A percentile compares a stretch with the other conserved stretches of the same genome.
Conservation (phyloP, 352 stramenopile genomes). For the Blastocystis hominis region DNA sequence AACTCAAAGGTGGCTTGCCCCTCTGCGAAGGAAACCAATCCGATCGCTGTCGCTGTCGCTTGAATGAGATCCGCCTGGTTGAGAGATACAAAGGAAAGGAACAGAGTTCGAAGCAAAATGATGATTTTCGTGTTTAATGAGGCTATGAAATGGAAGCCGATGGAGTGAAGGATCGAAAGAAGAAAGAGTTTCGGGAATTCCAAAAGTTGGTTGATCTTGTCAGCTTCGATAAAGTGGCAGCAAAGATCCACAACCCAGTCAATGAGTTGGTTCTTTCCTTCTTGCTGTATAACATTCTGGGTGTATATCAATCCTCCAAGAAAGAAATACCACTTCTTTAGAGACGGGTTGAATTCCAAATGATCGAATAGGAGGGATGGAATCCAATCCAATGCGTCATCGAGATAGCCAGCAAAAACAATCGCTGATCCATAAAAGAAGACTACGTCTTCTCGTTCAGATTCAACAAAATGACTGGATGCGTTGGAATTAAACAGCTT, state of each 20-base stretch:
- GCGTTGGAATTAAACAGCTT: neutral
- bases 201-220: neutral
- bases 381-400: neutral
- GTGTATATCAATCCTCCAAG: neutral
- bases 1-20: neutral
- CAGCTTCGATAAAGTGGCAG: neutral
- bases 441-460: neutral
- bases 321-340: neutral
- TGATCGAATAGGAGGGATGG: neutral
- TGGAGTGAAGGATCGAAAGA: neutral
- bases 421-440: neutral
- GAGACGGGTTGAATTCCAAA: neutral
- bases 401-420: neutral
- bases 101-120: constrained; percentile 5
- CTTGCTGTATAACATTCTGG: neutral
- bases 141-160: neutral
- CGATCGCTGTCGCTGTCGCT: neutral
- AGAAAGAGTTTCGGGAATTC: neutral
- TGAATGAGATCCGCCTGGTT: neutral
- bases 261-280: neutral
- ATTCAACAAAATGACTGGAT: neutral
- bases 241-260: neutral
- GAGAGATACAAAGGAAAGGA: neutral
- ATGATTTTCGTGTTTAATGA: neutral
- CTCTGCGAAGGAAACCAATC: neutral